A percentile compares a stretch with the other conserved stretches of the same genome.
phyloP scores from a whole-genome alignment of 345 rosid species.

The Moringa oleifera region DNA sequence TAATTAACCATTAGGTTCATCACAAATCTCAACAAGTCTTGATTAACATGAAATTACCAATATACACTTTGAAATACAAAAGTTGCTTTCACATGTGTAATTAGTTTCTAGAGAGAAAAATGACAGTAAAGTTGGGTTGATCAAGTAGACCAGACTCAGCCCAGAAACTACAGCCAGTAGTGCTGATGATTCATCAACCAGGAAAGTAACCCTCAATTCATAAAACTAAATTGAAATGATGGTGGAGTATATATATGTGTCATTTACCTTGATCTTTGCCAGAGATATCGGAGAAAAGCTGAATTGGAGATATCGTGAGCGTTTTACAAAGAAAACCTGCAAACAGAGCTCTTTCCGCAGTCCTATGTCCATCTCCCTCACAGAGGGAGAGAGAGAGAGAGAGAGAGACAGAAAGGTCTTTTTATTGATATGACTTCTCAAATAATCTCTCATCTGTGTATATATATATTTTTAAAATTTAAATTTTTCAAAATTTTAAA shows the following conservation, averaged over 20 bases:
- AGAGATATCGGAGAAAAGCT: background rate
- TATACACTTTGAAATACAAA: too few relatives aligned
- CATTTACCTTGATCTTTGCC: background rate
- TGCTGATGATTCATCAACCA: background rate
- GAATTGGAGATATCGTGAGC: constrained; percentile 11
- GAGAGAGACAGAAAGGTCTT: too few relatives aligned
- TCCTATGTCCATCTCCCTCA: constrained; percentile 32
- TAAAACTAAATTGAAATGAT: too few relatives aligned
- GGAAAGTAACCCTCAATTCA: background rate
- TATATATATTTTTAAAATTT: too few relatives aligned
- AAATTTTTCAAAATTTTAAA: too few relatives aligned
- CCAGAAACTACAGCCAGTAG: background rate
- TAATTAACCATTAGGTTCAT: too few relatives aligned
- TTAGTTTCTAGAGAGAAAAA: too few relatives aligned
- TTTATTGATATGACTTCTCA: background rate
- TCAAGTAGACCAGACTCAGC: too few relatives aligned
- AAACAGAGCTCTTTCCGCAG: constrained; percentile 33
- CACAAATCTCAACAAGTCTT: too few relatives aligned
- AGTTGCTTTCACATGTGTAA: too few relatives aligned
- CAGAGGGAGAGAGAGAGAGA: constrained; percentile 2
- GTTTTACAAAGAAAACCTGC: constrained; percentile 35
- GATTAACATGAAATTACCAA: too few relatives aligned
- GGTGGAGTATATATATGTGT: background rate
- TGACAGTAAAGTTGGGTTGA: background rate
- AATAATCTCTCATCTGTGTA: too few relatives aligned